Conservation (phyloP, 2,329 filamentous ascomycete genomes). For the Pestalotiopsis sp. region DNA sequence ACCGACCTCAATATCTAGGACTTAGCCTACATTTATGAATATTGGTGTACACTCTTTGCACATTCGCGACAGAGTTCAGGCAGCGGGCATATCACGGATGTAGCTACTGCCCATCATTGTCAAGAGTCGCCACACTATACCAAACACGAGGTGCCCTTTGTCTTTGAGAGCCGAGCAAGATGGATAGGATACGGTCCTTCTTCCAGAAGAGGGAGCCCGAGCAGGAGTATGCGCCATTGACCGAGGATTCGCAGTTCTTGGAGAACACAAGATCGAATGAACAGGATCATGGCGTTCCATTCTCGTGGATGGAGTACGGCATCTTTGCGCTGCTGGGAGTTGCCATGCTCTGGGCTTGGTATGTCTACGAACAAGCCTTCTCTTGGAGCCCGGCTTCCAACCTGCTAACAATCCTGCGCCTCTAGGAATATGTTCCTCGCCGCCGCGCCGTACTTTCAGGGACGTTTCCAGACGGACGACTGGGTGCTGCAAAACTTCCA, state of each 20-base stretch:
- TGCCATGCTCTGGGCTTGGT: conserved; percentile 98
- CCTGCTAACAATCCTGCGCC: conserved; percentile 18
- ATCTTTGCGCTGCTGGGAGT: conserved; percentile 86
- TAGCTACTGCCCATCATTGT: neutral
- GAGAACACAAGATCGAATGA: conserved; percentile 28
- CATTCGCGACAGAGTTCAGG: neutral
- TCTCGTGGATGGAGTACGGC: conserved; percentile 84
- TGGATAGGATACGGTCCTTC: conserved; percentile 42
- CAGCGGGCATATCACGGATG: neutral
- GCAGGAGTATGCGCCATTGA: conserved; percentile 37
- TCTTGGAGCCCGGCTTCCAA: neutral
- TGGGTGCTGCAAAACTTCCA: conserved; percentile 85
- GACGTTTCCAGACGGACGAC: conserved; percentile 71
- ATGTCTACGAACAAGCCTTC: conserved; percentile 31
- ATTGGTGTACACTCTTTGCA: neutral
- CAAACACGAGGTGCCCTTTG: neutral
- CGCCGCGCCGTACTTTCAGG: conserved; percentile 89
- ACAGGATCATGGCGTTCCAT: conserved; percentile 50
- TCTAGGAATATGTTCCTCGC: conserved; percentile 97
- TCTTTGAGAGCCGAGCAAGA: neutral
- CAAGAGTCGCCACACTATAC: neutral
- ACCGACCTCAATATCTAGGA: neutral
- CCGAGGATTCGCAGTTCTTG: conserved; percentile 25
- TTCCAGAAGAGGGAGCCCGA: conserved; percentile 35
- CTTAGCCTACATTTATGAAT: neutral